These are phyloP conservation scores for Annona cherimola DNA, from an alignment of 164 flowering plant species.

Conservation along the genomic window DNA sequence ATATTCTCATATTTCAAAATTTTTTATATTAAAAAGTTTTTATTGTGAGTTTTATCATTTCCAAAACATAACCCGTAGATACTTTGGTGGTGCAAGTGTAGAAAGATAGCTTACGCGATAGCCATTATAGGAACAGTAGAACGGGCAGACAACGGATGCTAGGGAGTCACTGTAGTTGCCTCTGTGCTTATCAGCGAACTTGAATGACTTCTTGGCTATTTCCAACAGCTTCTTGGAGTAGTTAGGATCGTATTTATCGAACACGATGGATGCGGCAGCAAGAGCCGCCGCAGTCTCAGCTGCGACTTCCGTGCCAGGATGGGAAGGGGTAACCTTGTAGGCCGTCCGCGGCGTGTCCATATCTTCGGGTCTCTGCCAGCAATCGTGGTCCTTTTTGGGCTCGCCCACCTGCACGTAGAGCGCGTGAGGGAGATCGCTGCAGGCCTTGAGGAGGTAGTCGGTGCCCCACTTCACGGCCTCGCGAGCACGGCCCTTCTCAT, in stretches of 20 bases:
- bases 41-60: too few relatives aligned
- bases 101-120: conserved; percentile 13
- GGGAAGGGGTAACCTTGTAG: conserved; percentile 14
- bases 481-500: conserved; percentile 47
- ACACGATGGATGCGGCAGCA: conserved; percentile 35
- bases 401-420: conserved; percentile 48
- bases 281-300: conserved; percentile 41
- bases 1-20: too few relatives aligned
- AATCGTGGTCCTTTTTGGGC: conserved; percentile 19
- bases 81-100: neutral
- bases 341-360: conserved; percentile 26
- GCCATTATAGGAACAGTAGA: conserved; percentile 26
- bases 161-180: conserved; percentile 25
- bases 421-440: conserved; percentile 41
- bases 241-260: conserved; percentile 8
- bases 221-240: conserved; percentile 17
- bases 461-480: conserved; percentile 88
- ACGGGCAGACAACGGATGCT: conserved; percentile 18
- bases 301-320: conserved; percentile 37
- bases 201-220: conserved; percentile 17
- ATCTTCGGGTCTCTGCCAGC: conserved; percentile 41
- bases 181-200: conserved; percentile 21
- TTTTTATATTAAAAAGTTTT: too few relatives aligned
- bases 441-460: conserved; percentile 70
- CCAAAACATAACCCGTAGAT: too few relatives aligned